Percentiles rank a stretch among this genome's conserved stretches.
Conservation (phyloP, 495 filamentous ascomycete species). For the Neurospora sp. region DNA sequence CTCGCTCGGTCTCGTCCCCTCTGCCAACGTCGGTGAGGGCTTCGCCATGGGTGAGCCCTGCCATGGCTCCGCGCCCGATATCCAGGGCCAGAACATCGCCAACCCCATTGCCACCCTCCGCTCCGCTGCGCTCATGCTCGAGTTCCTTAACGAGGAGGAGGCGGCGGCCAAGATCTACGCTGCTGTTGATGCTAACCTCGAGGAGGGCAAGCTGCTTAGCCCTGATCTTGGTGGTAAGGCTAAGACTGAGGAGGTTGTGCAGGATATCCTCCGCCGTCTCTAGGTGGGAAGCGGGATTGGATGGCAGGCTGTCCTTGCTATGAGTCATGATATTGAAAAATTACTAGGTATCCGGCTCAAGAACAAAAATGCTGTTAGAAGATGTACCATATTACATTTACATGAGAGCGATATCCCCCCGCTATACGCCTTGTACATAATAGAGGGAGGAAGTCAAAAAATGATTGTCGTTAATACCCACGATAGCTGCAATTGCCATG, state of each 20-base stretch:
- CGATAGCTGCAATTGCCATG: background rate
- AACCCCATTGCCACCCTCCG: slow-evolving; percentile 94
- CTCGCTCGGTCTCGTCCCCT: slow-evolving; percentile 88
- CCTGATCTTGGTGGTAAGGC: slow-evolving; percentile 90
- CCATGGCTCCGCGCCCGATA: slow-evolving; percentile 93
- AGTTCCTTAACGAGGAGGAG: slow-evolving; percentile 78
- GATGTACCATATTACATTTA: background rate
- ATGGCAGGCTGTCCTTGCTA: background rate
- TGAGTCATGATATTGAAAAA: background rate
- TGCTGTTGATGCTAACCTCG: slow-evolving; percentile 85
- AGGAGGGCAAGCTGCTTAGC: slow-evolving; percentile 69
- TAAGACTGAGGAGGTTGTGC: slow-evolving; percentile 76
- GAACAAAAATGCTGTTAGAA: background rate
- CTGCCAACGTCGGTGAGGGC: slow-evolving; percentile 86
- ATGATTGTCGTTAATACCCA: background rate
- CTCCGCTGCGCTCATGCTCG: slow-evolving; percentile 87
- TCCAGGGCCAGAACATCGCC: slow-evolving; percentile 82
- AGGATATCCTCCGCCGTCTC: slow-evolving; percentile 79
- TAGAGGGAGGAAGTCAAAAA: background rate
- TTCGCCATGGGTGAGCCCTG: slow-evolving; percentile 98
- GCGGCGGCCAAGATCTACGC: slow-evolving; percentile 83
- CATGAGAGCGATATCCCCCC: background rate
- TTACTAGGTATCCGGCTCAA: background rate
- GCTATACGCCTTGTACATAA: background rate
- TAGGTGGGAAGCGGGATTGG: slow-evolving; percentile 26